Evolutionary conservation across 2,329 filamentous ascomycete genomes (phyloP), one percentile per base, ranked within the genome.

Genomic region (Aspergillus sp.): DNA sequence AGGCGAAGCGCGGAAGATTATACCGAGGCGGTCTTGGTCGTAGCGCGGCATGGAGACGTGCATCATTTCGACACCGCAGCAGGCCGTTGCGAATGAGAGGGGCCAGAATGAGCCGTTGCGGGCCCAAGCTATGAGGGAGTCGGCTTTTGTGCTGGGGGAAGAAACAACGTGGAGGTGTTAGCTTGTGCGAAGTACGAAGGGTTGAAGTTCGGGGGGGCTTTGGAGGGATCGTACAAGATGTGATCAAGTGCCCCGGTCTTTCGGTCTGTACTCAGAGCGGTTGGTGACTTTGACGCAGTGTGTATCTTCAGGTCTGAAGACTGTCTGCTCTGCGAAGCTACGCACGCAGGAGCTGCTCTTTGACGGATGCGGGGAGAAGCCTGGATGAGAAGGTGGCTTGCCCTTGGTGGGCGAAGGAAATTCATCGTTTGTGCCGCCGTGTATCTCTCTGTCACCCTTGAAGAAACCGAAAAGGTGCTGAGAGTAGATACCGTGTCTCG

Each of bases 11-110:
- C 92, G 89, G 86, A 95, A 95, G 76, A 95, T 95, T 75, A 95
- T 95, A 66, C 92, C 92, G 62, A 94, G 83, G 34, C 92, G 87
- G 80, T 96, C 92, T 77, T 96, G 91, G 75, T 96, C 92, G 85
- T 96, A 96, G 60, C 92, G 90, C 34, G 92, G 92, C 56, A 91
- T 93, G 47, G 92, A 96, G 49, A 94, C 84, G 79, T 96, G 92
- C 92, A 96, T 96, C 92, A 96, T 96, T 77, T 96, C 92, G 74
- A 96, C 82, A 79, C 91, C 92, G 80, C 92, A 96, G 85, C 92
- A 96, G 72, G 92, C 92, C 63, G 96, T 89, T 65, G 91, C 92
- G 78, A 96, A 96, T 51, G 91, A 95, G 90, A 96, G 92, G 71
- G 92, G 92, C 92, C 92, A 96, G 63, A 95, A 83, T 22, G 92